phyloP scores from a whole-genome alignment of 2,329 filamentous ascomycete species.

The Elsinoe arachidis region DNA sequence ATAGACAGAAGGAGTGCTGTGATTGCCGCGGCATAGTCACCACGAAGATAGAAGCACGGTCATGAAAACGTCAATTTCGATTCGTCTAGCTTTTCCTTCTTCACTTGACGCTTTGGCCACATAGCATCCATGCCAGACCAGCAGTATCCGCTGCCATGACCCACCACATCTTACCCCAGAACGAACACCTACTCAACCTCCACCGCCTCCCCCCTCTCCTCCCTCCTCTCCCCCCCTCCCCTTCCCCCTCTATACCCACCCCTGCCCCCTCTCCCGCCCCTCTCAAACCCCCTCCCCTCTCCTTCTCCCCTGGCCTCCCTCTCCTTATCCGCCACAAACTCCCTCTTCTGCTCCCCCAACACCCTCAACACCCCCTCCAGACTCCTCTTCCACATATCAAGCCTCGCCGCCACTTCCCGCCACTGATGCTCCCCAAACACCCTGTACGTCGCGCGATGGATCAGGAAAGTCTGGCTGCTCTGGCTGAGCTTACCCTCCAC shows the following conservation, averaged over 20 bases:
- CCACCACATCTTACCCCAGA: background rate
- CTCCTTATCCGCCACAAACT: slow-evolving; percentile 68
- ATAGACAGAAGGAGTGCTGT: too few species aligned
- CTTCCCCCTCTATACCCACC: slow-evolving; percentile 4
- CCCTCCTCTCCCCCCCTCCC: background rate
- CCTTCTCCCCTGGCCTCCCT: slow-evolving; percentile 46
- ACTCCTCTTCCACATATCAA: slow-evolving; percentile 85
- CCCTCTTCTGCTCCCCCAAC: slow-evolving; percentile 70
- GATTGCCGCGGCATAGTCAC: too few species aligned
- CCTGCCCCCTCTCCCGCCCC: slow-evolving; percentile 4
- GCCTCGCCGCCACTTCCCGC: slow-evolving; percentile 80
- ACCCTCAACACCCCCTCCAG: slow-evolving; percentile 70
- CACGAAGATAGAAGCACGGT: background rate
- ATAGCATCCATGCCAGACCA: background rate
- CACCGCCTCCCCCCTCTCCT: slow-evolving; percentile 9
- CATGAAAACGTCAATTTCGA: slow-evolving; percentile 5
- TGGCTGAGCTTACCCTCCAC: slow-evolving; percentile 96
- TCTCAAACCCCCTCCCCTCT: background rate
- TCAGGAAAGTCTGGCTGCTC: slow-evolving; percentile 83
- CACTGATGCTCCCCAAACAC: slow-evolving; percentile 98
- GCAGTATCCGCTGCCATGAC: background rate
- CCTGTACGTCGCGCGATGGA: slow-evolving; percentile 92
- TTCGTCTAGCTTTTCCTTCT: background rate
- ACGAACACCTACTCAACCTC: slow-evolving; percentile 12
- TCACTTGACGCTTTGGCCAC: background rate